Evolutionary conservation across 495 filamentous ascomycete species (phyloP).

Genomic region (Penicillium silybi): DNA sequence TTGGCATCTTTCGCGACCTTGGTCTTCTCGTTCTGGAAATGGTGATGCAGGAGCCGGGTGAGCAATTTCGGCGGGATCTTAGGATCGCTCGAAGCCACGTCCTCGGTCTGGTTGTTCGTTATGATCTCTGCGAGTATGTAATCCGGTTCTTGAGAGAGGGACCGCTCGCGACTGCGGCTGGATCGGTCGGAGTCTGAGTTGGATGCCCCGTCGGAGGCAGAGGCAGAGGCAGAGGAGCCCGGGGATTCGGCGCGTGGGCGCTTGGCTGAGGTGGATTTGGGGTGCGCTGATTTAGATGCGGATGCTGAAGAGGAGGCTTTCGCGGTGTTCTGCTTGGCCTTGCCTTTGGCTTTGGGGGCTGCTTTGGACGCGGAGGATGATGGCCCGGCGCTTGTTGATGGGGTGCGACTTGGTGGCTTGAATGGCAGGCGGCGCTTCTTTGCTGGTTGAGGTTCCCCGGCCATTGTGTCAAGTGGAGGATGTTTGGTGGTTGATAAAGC

Average conservation of each 20-base stretch:
- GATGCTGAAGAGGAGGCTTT: conserved; percentile 17
- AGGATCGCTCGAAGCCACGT: conserved; percentile 39
- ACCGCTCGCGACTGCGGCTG: conserved; percentile 16
- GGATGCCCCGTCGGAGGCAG: conserved; percentile 18
- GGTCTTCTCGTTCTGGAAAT: conserved; percentile 66
- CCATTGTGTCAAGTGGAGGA: conserved; percentile 19
- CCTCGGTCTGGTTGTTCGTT: conserved; percentile 21
- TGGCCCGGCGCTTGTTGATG: conserved; percentile 15
- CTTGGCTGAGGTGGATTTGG: conserved; percentile 12
- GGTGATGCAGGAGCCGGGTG: conserved; percentile 69
- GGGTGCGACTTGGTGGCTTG: conserved; percentile 45
- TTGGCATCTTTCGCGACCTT: conserved; percentile 79
- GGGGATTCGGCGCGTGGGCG: conserved; percentile 11
- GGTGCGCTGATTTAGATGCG: conserved; percentile 11
- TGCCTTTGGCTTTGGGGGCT: conserved; percentile 26
- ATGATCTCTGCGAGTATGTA: conserved; percentile 48
- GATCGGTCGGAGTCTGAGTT: conserved; percentile 21
- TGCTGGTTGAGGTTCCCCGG: conserved; percentile 32
- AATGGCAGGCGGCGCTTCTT: conserved; percentile 47
- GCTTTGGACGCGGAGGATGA: conserved; percentile 5
- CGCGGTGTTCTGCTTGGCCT: conserved; percentile 15
- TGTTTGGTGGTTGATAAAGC: not conserved
- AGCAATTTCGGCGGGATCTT: conserved; percentile 72
- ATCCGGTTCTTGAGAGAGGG: conserved; percentile 33
- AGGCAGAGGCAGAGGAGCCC: conserved; percentile 5